Evolutionary conservation across 2,329 filamentous ascomycete genomes (phyloP).

Genomic region (Bertia moriformis): DNA sequence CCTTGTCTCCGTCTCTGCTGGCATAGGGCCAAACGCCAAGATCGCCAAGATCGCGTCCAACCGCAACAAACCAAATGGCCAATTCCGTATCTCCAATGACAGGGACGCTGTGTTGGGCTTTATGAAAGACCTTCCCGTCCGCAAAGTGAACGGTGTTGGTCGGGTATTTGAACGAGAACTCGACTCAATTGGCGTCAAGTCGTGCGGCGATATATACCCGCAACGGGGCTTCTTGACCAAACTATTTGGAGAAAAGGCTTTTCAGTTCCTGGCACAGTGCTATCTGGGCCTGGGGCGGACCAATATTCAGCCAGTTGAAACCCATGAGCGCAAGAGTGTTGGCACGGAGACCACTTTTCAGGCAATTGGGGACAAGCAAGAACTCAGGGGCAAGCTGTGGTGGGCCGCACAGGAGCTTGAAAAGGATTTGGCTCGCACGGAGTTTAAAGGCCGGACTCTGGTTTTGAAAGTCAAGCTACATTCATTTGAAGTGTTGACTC

Average conservation of each 20-base stretch:
- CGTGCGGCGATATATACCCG: slow-evolving; percentile 54
- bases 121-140: slow-evolving; percentile 50
- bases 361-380: slow-evolving; percentile 42
- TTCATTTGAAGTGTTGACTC: slow-evolving; percentile 56
- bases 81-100: slow-evolving; percentile 46
- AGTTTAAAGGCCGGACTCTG: slow-evolving; percentile 56
- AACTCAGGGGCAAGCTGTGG: slow-evolving; percentile 46
- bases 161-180: slow-evolving; percentile 61
- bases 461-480: slow-evolving; percentile 60
- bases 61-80: slow-evolving; percentile 61
- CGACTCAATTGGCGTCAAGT: slow-evolving; percentile 55
- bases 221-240: slow-evolving; percentile 44
- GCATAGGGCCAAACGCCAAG: slow-evolving; percentile 59
- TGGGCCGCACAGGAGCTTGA: slow-evolving; percentile 53
- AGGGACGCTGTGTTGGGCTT: slow-evolving; percentile 49
- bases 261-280: slow-evolving; percentile 56
- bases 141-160: slow-evolving; percentile 62
- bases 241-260: slow-evolving; percentile 59
- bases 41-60: slow-evolving; percentile 62
- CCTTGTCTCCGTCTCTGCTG: slow-evolving; percentile 56
- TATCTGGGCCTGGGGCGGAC: slow-evolving; percentile 57
- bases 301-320: slow-evolving; percentile 49
- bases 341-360: slow-evolving; percentile 59
- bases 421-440: slow-evolving; percentile 46
- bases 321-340: slow-evolving; percentile 59